Base-by-base conservation (phyloP, 106 monocot species). In the Phalaenopsis equestris region DNA sequence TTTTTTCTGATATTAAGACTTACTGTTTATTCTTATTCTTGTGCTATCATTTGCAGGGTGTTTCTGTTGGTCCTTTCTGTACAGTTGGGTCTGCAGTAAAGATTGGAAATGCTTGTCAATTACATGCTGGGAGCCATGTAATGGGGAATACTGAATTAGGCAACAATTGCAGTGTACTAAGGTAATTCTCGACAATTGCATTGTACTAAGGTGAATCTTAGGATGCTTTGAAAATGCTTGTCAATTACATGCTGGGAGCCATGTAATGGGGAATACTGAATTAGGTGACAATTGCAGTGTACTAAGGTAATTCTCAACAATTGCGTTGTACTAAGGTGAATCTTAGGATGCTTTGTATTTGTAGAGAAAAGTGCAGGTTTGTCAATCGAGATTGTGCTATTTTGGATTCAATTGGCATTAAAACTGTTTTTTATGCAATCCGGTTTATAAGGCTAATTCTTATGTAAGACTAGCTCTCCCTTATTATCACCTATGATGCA, bases 31-130 rank as follows among this genome's bases (percentile, higher is more conserved):
- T 15, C 42, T 6, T 61, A 64, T 14, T 6, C 12, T 56, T 56
- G 46, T 49, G 37, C 49, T 48, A 52, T 41, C 58, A 16, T 82
- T 86, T 82, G 73, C 83, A 94, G 94, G 85, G 70, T 81, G 92
- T 98, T 72, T 85, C 77, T 9, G 80, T 98, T 61, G 97, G 90
- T 64, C 90, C 94, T 43, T 98, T 98, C 73, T 92, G 94, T 72
- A 94, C 90, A 16, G 57, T 98, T 83, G 92, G 94, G 12, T 70
- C 87, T 84, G 56, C 78, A 41, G 90, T 78, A 5, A 89, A 85
- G 83, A 84, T 98, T 81, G 97, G 94, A 55, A 77, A 92, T 88
- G 78, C 79, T 67, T 94, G 92, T 57, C 82, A 91, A 47, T 78
- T 94, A 82, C 86, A 89, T 43, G 86, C 92, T 36, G 94, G 92